Base-by-base conservation (phyloP, 257 asterid genomes). In the Penstemon eatonii region DNA sequence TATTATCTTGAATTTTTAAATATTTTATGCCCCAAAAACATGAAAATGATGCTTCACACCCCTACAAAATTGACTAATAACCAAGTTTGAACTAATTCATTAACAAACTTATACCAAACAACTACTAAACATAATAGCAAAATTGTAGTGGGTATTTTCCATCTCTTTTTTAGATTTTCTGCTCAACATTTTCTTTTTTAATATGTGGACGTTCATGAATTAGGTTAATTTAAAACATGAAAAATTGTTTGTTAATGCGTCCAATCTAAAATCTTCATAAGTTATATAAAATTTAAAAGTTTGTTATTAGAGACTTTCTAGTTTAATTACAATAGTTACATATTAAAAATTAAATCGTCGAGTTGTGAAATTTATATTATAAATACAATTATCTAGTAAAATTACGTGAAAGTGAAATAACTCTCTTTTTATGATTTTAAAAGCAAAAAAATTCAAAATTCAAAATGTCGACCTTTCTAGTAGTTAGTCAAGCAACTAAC, bases 1-100 rank as follows among this genome's bases (percentile, higher is more conserved):
- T 25, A 40, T 40, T 38, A 37, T 5, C n/a, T 58, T 5, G 43
- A 9, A 12, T 8, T 33, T 19, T 25, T 19, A 4, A 69, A 9
- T 12, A 19, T 54, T 38, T 76, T 42, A 4, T 8, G 33, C 76
- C 80, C 77, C 15, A 4, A 33, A 39, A 5, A 40, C 33, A 6
- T 12, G 0, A 58, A 8, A 59, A 63, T 60, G 65, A 46, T n/a
- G 43, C 1, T 70, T 53, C 46, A 5, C 55, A 25, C 77, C 80
- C 71, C 39, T 3, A 4, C 19, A 44, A 61, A 58, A 63, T 44
- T 75, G 40, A 60, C 40, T 33, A 39, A 0, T 19, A 38, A 38
- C 13, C 45, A 53, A 52, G 0, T 60, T 60, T 11, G 40, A 37
- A 6, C 50, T 39, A 33, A 52, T 18, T 44, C 38, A 49, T 10